Percentiles rank a stretch among this genome's conserved stretches.
Conservation (phyloP, 2,329 filamentous ascomycete species). For the Nothopassalora personata region DNA sequence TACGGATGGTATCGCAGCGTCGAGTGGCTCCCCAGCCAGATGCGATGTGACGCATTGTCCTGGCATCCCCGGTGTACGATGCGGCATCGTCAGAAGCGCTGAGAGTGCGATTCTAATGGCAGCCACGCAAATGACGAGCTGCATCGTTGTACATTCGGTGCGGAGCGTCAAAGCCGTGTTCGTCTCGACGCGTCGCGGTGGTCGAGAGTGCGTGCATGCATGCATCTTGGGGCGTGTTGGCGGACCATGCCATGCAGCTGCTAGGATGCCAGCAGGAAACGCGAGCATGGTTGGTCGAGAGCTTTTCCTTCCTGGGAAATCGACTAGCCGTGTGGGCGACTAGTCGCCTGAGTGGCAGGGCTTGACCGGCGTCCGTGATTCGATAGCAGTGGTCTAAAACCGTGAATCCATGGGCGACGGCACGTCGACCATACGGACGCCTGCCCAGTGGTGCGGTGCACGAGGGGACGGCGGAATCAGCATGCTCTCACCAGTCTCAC, state of each 20-base stretch:
- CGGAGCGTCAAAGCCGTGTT: background rate
- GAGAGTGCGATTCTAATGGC: constrained; percentile 11
- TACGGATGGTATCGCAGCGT: constrained; percentile 11
- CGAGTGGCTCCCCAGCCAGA: constrained; percentile 12
- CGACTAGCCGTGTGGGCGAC: constrained; percentile 13
- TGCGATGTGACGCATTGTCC: constrained; percentile 11
- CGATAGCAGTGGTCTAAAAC: background rate
- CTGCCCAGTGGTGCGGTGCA: too few species aligned
- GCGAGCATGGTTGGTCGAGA: constrained; percentile 16
- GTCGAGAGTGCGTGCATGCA: constrained; percentile 1
- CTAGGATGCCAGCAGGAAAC: constrained; percentile 7
- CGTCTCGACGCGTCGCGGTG: constrained; percentile 4
- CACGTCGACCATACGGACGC: background rate
- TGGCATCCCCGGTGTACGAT: constrained; percentile 4
- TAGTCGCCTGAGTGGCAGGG: constrained; percentile 14
- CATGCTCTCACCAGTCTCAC: background rate
- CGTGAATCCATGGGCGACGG: too few species aligned
- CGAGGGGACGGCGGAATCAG: background rate
- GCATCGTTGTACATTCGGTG: background rate
- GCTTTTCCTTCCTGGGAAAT: background rate
- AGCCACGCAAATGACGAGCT: constrained; percentile 8
- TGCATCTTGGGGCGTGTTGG: background rate
- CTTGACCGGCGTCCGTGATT: background rate
- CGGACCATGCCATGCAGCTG: constrained; percentile 10
- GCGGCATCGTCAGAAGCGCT: constrained; percentile 11